Evolutionary conservation across 768 basidiomycete species (phyloP), one percentile per base, ranked within the genome.

Genomic region (Termitomyces sp.): DNA sequence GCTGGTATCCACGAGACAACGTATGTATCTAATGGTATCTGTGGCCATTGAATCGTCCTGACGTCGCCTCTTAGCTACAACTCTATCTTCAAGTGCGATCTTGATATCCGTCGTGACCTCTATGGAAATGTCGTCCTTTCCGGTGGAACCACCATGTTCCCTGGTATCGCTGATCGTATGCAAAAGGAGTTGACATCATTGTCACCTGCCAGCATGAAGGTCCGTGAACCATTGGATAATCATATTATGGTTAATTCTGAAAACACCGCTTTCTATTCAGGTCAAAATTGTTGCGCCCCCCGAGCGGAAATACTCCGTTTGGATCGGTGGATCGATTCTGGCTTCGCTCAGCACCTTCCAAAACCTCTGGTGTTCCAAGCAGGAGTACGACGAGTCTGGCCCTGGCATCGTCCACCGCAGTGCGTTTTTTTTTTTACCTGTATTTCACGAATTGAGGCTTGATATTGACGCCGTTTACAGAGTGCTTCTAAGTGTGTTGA

Each of bases 291-390:
- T 92, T 58, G 90, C 93, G 59, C 93, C 94, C 50, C 92, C 93
- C 54, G 93, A 96, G 80, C 80, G 93, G 66, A 96, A 92, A 73
- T 94, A 94, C 83, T 93, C 91, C 54, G 94, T 95, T 75, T 97
- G 95, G 91, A 94, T 94, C 65, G 89, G 89, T 77, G 89, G 89
- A 58, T 89, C 87, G 42, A 91, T 90, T 66, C 76, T 91, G 63
- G 94, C 93, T 44, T 94, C 92, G 32, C 82, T 97, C 49, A 89
- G 85, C 68, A 95, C 94, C 65, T 96, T 96, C 94, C 94, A 96
- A 79, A 95, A 94, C 71, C 77, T 95, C 75, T 97, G 95, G 93
- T 89, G 89, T 75, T 86, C 87, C 57, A 92, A 92, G 75, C 90
- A 92, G 68, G 93, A 95, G 77, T 95, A 94, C 75, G 92, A 94